Conservation (phyloP, 2,329 filamentous ascomycete genomes). For the Xylariaceae sp. region DNA sequence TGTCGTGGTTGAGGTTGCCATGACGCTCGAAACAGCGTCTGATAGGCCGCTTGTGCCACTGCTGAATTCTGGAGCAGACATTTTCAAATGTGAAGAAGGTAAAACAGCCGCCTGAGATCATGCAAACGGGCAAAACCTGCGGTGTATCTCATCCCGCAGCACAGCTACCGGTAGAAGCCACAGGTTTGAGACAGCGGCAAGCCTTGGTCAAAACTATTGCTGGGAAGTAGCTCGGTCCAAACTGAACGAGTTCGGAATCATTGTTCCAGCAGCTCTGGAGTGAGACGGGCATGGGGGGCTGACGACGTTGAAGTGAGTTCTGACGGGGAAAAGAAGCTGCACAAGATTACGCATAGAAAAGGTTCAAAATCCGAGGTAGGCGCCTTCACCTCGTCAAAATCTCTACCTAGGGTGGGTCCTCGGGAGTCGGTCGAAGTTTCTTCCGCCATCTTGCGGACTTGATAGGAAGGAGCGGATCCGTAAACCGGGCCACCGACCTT, state of each 20-base stretch:
- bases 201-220: not conserved
- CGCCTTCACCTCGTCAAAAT: constrained; percentile 15
- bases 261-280: constrained; percentile 10
- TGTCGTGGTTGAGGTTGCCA: constrained; percentile 26
- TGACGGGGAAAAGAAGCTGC: constrained; percentile 2
- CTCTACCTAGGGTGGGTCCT: constrained; percentile 10
- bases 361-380: constrained; percentile 13
- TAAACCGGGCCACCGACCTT: not conserved
- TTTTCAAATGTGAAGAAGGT: constrained; percentile 1
- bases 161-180: constrained; percentile 12
- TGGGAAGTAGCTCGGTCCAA: constrained; percentile 9
- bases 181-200: constrained; percentile 1
- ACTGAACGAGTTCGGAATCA: constrained; percentile 13
- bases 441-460: constrained; percentile 6
- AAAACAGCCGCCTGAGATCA: not conserved
- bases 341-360: not conserved
- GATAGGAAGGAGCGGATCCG: not conserved
- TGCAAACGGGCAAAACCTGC: constrained; percentile 9
- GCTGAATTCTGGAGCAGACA: constrained; percentile 10
- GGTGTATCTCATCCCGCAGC: constrained; percentile 24
- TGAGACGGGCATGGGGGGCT: constrained; percentile 23
- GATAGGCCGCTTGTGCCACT: constrained; percentile 22
- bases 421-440: constrained; percentile 18
- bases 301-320: not conserved
- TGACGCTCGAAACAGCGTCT: constrained; percentile 25